These are phyloP conservation scores for Rhizophora mangle DNA, from an alignment of 345 rosid species.

Conservation along the genomic window DNA sequence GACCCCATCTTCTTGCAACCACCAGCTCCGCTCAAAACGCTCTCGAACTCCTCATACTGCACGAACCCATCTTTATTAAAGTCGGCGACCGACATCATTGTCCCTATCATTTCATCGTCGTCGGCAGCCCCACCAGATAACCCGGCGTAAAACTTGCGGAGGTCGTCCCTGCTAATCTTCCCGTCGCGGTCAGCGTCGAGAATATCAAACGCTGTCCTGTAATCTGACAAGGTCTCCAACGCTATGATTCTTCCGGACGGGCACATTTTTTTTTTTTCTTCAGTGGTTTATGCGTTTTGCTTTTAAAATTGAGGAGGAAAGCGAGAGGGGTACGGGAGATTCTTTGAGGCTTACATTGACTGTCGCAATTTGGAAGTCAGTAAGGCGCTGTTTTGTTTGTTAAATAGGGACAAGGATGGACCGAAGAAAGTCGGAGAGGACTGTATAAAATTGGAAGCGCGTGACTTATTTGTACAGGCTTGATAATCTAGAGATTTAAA, in stretches of 20 bases:
- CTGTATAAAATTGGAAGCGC: background rate
- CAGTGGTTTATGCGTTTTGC: background rate
- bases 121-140: conserved; percentile 14
- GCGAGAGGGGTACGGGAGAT: background rate
- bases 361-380: too few relatives aligned
- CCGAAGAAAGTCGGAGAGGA: background rate
- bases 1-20: background rate
- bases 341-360: too few relatives aligned
- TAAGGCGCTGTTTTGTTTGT: too few relatives aligned
- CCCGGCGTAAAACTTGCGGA: conserved; percentile 56
- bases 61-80: conserved; percentile 74
- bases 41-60: conserved; percentile 79
- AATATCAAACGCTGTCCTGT: conserved; percentile 66
- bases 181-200: conserved; percentile 91
- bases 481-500: background rate
- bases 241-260: conserved; percentile 22
- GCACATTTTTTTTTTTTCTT: conserved; percentile 7
- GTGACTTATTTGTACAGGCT: conserved; percentile 14
- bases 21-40: conserved; percentile 31
- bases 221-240: conserved; percentile 17
- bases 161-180: conserved; percentile 75
- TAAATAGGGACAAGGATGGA: background rate
- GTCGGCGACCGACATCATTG: conserved; percentile 82
- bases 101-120: conserved; percentile 47
- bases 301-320: background rate